A percentile compares a stretch with the other conserved stretches of the same genome.
phyloP scores from a whole-genome alignment of 140 eudicot genomes.

The Senecio squalidus region DNA sequence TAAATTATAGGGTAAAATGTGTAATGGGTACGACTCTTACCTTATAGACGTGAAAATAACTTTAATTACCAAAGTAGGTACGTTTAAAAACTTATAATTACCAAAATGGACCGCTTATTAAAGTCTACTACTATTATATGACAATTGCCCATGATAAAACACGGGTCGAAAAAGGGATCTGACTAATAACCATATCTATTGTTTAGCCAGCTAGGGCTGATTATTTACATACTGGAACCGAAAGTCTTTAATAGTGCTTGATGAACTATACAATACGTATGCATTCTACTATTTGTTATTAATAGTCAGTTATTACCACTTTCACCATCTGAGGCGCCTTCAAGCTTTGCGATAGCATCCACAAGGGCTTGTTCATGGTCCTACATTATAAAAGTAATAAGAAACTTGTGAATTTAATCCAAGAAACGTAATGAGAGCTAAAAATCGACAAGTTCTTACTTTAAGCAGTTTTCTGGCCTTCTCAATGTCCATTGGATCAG shows the following conservation, averaged over 20 bases:
- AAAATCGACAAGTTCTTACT: conserved; percentile 22
- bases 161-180: conserved; percentile 3
- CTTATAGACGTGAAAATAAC: too few relatives aligned
- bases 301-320: conserved; percentile 76
- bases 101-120: too few relatives aligned
- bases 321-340: conserved; percentile 78
- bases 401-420: not conserved
- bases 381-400: conserved; percentile 33
- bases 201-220: conserved; percentile 25
- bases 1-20: too few relatives aligned
- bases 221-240: conserved; percentile 6
- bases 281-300: conserved; percentile 22
- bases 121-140: too few relatives aligned
- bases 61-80: too few relatives aligned
- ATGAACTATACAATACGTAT: conserved; percentile 22
- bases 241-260: conserved; percentile 17
- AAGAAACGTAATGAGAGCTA: not conserved
- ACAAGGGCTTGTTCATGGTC: conserved; percentile 86
- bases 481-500: conserved; percentile 80
- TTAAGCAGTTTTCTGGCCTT: conserved; percentile 77
- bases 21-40: too few relatives aligned
- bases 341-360: conserved; percentile 82
- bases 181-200: conserved; percentile 7
- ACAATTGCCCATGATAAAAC: too few relatives aligned
- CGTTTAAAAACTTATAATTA: too few relatives aligned